Evolutionary conservation across 2,329 filamentous ascomycete species (phyloP), one percentile per base, ranked within the genome.

Genomic region (Neofusicoccum parvum): DNA sequence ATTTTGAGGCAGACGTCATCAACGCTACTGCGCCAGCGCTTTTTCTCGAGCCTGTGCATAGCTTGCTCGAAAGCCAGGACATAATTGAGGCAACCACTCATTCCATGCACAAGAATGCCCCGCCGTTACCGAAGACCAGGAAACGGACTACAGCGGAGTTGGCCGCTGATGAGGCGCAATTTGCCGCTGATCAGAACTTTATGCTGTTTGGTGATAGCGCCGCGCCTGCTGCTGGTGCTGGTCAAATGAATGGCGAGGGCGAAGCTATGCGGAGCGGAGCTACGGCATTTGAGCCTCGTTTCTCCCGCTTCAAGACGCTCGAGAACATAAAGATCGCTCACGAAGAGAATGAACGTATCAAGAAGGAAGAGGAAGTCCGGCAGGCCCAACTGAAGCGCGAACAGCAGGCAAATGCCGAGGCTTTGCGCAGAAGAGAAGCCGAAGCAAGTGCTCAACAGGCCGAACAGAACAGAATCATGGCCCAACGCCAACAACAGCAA

Each of bases 111-210:
- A 86, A 87, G 36, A 87, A 90, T 58, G 83, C 87, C 49, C 89
- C 92, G 10, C 94, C 95, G 0, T 86, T 90, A 67, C 93, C 93
- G 3, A 97, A 97, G 83, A 90, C 89, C 7, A 86, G 95, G 65
- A 98, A 99, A 83, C 88, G 94, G 68, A 99, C 95, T 0, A 90
- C 96, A 17, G 95, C 95, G 9, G 94, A 99, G 75, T 88, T 98
- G 81, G 95, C 92, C 9, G 94, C 94, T 7, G 95, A 99, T 73
- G 94, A 99, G 79, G 94, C 95, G 0, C 85, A 92, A 67, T 92
- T 93, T 0, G 94, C 94, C 23, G 92, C 93, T 66, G 89, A 92
- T 69, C 94, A 99, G 78, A 87, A 92, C 53, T 96, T 92, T 70
- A 95, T 99, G 92, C 88, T 98, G 59, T 89, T 92, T 23, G 88